Base-by-base conservation (phyloP, 805 yeast genomes). In the Candida rishiriensis region DNA sequence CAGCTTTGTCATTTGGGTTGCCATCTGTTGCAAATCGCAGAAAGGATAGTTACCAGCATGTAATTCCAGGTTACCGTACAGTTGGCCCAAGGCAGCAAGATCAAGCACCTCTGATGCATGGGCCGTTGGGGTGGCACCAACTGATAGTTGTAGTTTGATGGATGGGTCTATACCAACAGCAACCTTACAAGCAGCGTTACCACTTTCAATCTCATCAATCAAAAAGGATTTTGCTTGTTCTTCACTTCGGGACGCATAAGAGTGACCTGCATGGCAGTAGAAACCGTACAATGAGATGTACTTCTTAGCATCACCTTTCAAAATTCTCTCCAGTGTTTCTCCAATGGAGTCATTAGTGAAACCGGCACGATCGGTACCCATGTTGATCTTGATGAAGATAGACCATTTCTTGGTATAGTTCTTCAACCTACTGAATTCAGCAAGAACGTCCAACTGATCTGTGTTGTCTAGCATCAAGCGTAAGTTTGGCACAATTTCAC, bases 81-180 rank as follows among this genome's bases (percentile, higher is more conserved):
- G 52, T 33, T 52, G 0, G 90, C 54, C 42, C 2, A 55, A 39
- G 21, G 48, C 29, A 10, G 47, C 38, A 26, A 53, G 40, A 34
- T 53, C 56, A 16, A 58, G 49, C 9, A 43, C 32, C 14, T 65
- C 65, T 21, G 81, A 68, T 0, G 86, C 76, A 56, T 83, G 87
- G 5, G 85, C 79, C 0, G 91, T 85, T 37, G 93, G 93, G 0
- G 95, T 84, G 1, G 93, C 89, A 17, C 95, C 95, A 18, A 85
- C 85, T 0, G 91, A 83, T 2, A 85, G 64, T 7, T 69, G 70
- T 28, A 84, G 63, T 15, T 65, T 52, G 34, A 68, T 49, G 1
- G 59, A 39, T 3, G 73, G 67, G 41, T 72, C 71, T 5, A 72
- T 44, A 1, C 56, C 49, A 2, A 52, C 18, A 6, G 76, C 73